These are phyloP conservation scores for Sambucus nigra DNA, from an alignment of 129 eudicot species.

Conservation along the genomic window DNA sequence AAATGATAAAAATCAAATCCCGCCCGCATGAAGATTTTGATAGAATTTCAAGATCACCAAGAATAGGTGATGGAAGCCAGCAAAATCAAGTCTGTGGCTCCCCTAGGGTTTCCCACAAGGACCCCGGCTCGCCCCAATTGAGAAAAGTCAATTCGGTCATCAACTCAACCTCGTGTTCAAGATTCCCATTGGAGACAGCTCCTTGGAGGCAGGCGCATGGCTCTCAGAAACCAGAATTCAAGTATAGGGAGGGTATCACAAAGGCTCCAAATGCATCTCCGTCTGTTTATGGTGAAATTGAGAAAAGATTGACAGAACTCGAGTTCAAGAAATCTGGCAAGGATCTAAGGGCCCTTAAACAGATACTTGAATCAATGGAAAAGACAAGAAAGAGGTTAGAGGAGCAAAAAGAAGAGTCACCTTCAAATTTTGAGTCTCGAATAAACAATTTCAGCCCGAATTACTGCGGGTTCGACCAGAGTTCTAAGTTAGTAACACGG, in stretches of 20 bases:
- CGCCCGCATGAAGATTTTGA: constrained; percentile 22
- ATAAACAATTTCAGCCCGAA: constrained; percentile 13
- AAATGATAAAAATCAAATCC: not conserved
- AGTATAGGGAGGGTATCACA: constrained; percentile 20
- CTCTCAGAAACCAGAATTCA: constrained; percentile 27
- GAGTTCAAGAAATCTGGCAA: constrained; percentile 73
- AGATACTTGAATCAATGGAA: constrained; percentile 93
- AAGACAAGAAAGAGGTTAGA: constrained; percentile 47
- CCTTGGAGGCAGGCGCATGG: constrained; percentile 69
- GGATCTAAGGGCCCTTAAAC: constrained; percentile 95
- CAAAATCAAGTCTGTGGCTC: constrained; percentile 18
- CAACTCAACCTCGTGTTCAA: constrained; percentile 23
- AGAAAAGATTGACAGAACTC: constrained; percentile 68
- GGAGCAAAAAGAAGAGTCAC: constrained; percentile 21
- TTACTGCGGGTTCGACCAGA: constrained; percentile 18
- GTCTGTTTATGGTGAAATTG: constrained; percentile 73
- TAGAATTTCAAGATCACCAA: constrained; percentile 19
- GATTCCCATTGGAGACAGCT: constrained; percentile 55
- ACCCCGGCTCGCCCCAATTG: constrained; percentile 27
- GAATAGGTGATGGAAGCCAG: constrained; percentile 30
- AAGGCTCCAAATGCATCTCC: constrained; percentile 23
- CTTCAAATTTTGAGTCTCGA: constrained; percentile 15
- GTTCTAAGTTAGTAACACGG: not conserved
- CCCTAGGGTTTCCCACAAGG: constrained; percentile 32
- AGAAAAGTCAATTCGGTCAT: constrained; percentile 10